These are phyloP conservation scores for Allantophomopsis cytisporea DNA, from an alignment of 2,329 filamentous ascomycete genomes.

Conservation along the genomic window DNA sequence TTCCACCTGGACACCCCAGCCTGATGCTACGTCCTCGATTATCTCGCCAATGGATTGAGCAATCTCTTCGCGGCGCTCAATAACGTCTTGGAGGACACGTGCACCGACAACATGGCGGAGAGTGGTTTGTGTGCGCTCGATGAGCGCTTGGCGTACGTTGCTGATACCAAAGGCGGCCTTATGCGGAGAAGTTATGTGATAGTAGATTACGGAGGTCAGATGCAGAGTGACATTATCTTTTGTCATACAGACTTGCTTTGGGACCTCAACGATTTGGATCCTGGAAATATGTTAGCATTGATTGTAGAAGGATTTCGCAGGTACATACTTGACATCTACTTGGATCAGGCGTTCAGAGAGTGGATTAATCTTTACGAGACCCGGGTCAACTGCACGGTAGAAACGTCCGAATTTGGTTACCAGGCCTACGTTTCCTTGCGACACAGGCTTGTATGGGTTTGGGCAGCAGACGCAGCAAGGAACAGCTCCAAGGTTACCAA, in stretches of 20 bases:
- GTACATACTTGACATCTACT: conserved; percentile 77
- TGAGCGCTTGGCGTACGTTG: conserved; percentile 88
- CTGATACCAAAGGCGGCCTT: conserved; percentile 94
- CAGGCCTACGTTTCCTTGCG: conserved; percentile 87
- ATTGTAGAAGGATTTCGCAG: no score
- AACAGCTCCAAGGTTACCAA: conserved; percentile 74
- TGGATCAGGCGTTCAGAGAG: conserved; percentile 81
- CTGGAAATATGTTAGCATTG: conserved; percentile 5
- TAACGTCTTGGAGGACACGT: conserved; percentile 91
- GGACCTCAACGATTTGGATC: conserved; percentile 48
- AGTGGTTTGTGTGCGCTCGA: conserved; percentile 96
- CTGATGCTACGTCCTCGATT: conserved; percentile 85
- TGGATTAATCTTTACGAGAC: conserved; percentile 94
- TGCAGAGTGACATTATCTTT: conserved; percentile 96
- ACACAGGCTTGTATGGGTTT: conserved; percentile 88
- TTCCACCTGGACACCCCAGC: conserved; percentile 94
- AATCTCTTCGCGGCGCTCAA: conserved; percentile 95
- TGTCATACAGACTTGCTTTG: conserved; percentile 96
- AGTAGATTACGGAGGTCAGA: conserved; percentile 96
- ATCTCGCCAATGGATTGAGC: conserved; percentile 92
- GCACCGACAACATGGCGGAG: conserved; percentile 94
- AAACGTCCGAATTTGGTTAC: conserved; percentile 94
- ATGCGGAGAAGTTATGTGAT: conserved; percentile 90
- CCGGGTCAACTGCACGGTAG: conserved; percentile 90
- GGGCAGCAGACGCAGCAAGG: conserved; percentile 88